Base-by-base conservation (phyloP, 1,284 basidiomycete species). In the Leucocoprinus gongylophorus region DNA sequence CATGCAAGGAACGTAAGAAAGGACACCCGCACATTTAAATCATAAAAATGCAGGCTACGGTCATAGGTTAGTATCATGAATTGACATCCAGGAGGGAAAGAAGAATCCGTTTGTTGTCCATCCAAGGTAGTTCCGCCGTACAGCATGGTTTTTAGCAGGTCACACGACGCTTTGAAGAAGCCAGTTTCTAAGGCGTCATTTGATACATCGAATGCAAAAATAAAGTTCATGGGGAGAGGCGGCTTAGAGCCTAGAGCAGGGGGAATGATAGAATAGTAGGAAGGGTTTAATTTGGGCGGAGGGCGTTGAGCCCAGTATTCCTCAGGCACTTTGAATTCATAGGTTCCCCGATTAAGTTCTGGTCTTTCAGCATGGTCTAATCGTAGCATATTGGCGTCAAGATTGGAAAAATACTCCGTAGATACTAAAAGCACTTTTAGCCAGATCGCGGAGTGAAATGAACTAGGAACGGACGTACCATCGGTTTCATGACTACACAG, bases 201-300 rank as follows among this genome's bases (percentile, higher is more conserved):
- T 21, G 90, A 90, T 38, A 97, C 85, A 61, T 99, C 97, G 53
- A 99, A 77, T 0, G 83, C 85, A 60, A 99, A 97, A n/a, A 99
- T 70, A 61, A 85, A 87, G 46, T 84, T 80, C 63, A 97, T 73
- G 0, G 88, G 81, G 39, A 69, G 63, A 0, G 94, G 94, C 50
- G 68, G 62, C 53, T 89, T 76, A 4, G 70, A 63, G 6, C 71
- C 72, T n/a, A 69, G 58, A 0, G 73, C 72, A 43, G 71, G 68
- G 23, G 78, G 74, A 42, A 76, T 72, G 20, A 71, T 62, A 29
- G 75, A 73, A 54, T 70, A 70, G 58, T 80, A 83, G 0, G 80
- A 72, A 35, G 80, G 74, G 1, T 70, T 66, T 50, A 88, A 58
- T 51, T 71, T 70, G 51, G 78, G 70, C 46, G 78, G 68, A 51